Conservation (phyloP, 176 grass and related monocot species). For the Triticum aestivum region IWGSC_CS_RefSeq_v2.1 NC_057807.1:554808672-554809171, state of each 20-base stretch:
- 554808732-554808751: conserved; percentile 1
- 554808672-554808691: conserved; percentile 18
- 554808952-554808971: not conserved
- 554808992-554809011: too few species aligned
- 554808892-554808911: not conserved
- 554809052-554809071: not conserved
- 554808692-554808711: conserved; percentile 25
- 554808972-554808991: too few species aligned
- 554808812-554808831: not conserved
- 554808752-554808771: conserved; percentile 5
- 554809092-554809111: not conserved
- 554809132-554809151: not conserved
- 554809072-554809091: not conserved
- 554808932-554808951: too few species aligned
- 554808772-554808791: not conserved
- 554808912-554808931: too few species aligned
- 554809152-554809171: not conserved
- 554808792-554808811: not conserved
- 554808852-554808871: conserved; percentile 5
- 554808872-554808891: not conserved
- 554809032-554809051: not conserved
- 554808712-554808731: conserved; percentile 60
- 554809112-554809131: not conserved
- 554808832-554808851: not conserved
- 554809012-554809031: not conserved